These are phyloP conservation scores for Balamuthia mandrillaris DNA, from an alignment of 208 protist genomes.

Conservation along the genomic window DNA sequence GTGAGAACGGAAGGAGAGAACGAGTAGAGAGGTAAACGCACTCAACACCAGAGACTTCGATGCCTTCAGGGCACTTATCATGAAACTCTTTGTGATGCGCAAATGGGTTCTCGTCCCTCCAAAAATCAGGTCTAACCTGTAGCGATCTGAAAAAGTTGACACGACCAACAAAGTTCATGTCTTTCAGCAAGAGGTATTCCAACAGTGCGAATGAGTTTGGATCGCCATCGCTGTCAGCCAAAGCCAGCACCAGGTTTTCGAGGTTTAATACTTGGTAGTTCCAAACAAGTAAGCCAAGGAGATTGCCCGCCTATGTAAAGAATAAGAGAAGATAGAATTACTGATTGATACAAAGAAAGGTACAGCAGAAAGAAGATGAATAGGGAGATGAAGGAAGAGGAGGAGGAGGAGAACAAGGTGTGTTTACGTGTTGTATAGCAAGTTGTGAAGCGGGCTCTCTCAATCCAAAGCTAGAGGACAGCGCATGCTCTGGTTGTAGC, in stretches of 20 bases:
- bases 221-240: constrained; percentile 4
- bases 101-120: not conserved
- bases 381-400: not conserved
- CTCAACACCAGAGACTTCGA: not conserved
- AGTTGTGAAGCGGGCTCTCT: not conserved
- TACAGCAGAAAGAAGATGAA: no score
- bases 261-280: not conserved
- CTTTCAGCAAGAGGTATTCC: not conserved
- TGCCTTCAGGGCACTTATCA: not conserved
- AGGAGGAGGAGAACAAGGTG: not conserved
- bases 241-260: not conserved
- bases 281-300: not conserved
- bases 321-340: not conserved
- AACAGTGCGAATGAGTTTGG: not conserved
- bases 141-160: not conserved
- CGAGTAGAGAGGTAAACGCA: not conserved
- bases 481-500: not conserved
- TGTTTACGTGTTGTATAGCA: not conserved
- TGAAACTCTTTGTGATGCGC: not conserved
- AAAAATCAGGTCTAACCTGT: not conserved
- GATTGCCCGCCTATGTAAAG: not conserved
- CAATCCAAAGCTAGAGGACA: no score
- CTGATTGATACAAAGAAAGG: no score
- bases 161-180: not conserved
- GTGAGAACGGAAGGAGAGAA: not conserved